Evolutionary conservation across 2,329 filamentous ascomycete species (phyloP).

Genomic region (Colletotrichum zoysiae): DNA sequence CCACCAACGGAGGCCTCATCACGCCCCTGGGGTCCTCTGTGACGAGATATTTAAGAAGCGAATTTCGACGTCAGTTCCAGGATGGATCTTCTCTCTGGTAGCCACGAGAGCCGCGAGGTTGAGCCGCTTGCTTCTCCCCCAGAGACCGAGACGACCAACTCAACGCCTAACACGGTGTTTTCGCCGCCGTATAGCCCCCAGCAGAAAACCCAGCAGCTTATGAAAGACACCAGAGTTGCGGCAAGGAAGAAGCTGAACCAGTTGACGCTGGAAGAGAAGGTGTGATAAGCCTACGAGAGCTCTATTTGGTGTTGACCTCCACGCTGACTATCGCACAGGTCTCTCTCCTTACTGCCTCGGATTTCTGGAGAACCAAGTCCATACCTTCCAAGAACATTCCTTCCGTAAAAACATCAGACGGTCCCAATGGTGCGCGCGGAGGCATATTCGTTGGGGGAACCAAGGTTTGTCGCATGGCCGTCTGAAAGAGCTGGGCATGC

Average conservation of each 20-base stretch:
- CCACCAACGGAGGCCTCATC: neutral
- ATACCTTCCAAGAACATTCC: constrained; percentile 74
- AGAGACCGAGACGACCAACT: constrained; percentile 50
- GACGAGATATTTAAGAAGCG: neutral
- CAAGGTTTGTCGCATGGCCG: constrained; percentile 57
- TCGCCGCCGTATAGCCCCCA: constrained; percentile 60
- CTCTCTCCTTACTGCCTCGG: constrained; percentile 70
- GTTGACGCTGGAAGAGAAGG: constrained; percentile 71
- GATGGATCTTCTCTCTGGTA: constrained; percentile 18
- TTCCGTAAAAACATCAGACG: constrained; percentile 75
- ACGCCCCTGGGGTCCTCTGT: neutral
- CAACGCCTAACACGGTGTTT: constrained; percentile 64
- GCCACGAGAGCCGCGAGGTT: constrained; percentile 46
- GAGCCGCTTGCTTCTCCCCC: constrained; percentile 45
- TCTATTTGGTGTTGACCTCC: neutral
- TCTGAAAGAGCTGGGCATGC: neutral
- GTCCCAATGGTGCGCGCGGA: constrained; percentile 77
- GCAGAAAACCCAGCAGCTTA: constrained; percentile 49
- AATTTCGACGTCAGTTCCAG: neutral
- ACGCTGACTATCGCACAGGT: constrained; percentile 54
- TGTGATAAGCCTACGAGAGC: constrained; percentile 44
- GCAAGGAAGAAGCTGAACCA: constrained; percentile 64
- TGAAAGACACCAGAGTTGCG: constrained; percentile 55
- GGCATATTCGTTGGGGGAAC: constrained; percentile 77
- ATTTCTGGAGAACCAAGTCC: constrained; percentile 78